Base-by-base conservation (phyloP, 148 eudicot species). In the Limonium bicolor region DNA sequence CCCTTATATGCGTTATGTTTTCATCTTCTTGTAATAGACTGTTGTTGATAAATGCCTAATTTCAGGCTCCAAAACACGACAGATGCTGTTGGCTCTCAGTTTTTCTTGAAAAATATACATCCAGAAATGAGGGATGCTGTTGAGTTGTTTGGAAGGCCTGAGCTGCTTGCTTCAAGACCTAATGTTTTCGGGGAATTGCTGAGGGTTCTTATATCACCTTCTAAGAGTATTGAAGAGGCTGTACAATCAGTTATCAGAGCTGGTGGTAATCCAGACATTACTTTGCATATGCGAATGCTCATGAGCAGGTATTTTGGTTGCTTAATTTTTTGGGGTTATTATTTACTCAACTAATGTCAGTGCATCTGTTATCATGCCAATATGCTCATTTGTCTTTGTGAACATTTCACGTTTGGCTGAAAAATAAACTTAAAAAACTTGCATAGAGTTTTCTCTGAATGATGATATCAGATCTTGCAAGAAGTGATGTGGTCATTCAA, bases 31-130 rank as follows among this genome's bases (percentile, higher is more conserved):
- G n/a, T n/a, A n/a, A n/a, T n/a, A n/a, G n/a, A n/a, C n/a, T n/a
- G n/a, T n/a, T n/a, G n/a, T n/a, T n/a, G n/a, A n/a, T n/a, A n/a
- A n/a, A n/a, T n/a, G n/a, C n/a, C n/a, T n/a, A n/a, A n/a, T n/a
- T n/a, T 30, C 68, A 87, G 96, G 96, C 66, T 87, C 62, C 94
- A 87, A 46, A 83, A 79, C 54, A 73, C 96, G 8, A 87, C 94
- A 24, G 94, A 87, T 76, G 94, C 96, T 21, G 78, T 87, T 67
- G 96, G 78, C 32, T 72, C 94, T 59, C 96, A 87, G 62, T 87
- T 87, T 72, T 87, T 87, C 77, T 67, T 82, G 51, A 82, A 87
- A 66, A 87, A 74, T 54, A 55, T 79, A 23, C 74, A 79, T 47
- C 38, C 60, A 18, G 69, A 71, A 34, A 82, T 82, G 96, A 79